Evolutionary conservation across 2,329 filamentous ascomycete species (phyloP).

Genomic region (Cladosporium sp.): DNA sequence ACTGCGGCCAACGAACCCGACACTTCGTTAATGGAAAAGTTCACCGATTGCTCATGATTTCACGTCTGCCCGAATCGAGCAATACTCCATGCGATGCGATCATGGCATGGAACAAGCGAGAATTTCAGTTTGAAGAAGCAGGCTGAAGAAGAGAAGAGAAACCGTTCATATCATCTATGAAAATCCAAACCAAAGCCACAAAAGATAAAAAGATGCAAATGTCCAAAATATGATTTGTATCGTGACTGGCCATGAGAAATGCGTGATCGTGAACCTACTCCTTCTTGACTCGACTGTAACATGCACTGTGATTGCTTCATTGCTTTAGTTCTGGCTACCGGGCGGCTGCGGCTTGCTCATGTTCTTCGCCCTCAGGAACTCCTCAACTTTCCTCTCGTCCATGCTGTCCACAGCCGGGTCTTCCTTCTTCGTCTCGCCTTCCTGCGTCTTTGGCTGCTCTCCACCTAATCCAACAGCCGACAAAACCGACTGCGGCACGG

Average conservation of each 20-base stretch:
- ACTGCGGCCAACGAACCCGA: too few relatives aligned
- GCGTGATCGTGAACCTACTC: background rate
- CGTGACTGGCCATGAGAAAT: background rate
- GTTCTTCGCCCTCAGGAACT: slow-evolving; percentile 37
- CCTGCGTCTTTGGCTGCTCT: slow-evolving; percentile 20
- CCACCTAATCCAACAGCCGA: slow-evolving; percentile 35
- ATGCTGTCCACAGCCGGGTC: slow-evolving; percentile 36
- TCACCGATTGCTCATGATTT: too few relatives aligned
- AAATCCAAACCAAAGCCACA: background rate
- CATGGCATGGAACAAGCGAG: background rate
- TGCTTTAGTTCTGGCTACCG: background rate
- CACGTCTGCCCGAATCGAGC: too few relatives aligned
- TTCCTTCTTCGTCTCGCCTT: slow-evolving; percentile 27
- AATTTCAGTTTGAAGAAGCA: too few relatives aligned
- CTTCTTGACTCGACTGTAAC: too few relatives aligned
- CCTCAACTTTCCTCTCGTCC: slow-evolving; percentile 36
- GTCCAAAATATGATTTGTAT: too few relatives aligned
- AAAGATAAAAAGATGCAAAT: background rate
- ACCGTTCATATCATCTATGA: background rate
- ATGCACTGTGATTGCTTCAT: background rate
- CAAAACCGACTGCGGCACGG: slow-evolving; percentile 32
- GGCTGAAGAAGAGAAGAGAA: background rate
- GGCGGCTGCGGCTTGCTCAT: slow-evolving; percentile 21
- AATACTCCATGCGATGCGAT: background rate
- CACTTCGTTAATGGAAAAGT: too few relatives aligned